phyloP scores from a whole-genome alignment of 1,284 basidiomycete species.

The Puccinia novopanici region DNA sequence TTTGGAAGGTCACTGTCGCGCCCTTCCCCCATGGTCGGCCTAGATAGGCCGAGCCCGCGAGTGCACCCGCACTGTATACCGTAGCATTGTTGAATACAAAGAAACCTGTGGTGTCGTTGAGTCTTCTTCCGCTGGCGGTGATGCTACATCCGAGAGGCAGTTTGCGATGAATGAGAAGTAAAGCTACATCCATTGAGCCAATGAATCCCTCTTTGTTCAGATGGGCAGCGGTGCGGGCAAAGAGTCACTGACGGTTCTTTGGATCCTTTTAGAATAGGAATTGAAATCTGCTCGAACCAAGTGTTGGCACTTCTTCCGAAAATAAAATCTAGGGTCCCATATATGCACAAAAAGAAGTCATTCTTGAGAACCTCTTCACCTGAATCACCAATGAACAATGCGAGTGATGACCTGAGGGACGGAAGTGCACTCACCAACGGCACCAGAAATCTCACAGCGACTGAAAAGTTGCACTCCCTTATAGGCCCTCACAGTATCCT shows the following conservation, averaged over 20 bases:
- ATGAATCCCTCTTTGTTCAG: no score
- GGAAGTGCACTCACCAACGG: slow-evolving; percentile 24
- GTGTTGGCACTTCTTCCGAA: slow-evolving; percentile 30
- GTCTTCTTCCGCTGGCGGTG: slow-evolving; percentile 20
- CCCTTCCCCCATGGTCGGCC: slow-evolving; percentile 39
- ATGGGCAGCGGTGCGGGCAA: no score
- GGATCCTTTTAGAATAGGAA: slow-evolving; percentile 23
- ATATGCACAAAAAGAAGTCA: background rate
- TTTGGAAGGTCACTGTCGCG: slow-evolving; percentile 25
- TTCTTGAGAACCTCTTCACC: background rate
- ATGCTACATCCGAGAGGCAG: background rate
- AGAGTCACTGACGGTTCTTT: slow-evolving; percentile 19
- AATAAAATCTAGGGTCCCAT: slow-evolving; percentile 30
- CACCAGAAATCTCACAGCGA: slow-evolving; percentile 36
- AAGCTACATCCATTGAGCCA: no score
- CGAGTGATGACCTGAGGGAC: background rate
- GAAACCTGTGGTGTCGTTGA: background rate
- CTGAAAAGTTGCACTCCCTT: slow-evolving; percentile 23
- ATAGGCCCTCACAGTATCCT: slow-evolving; percentile 42
- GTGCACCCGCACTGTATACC: slow-evolving; percentile 20
- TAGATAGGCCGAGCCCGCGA: slow-evolving; percentile 11
- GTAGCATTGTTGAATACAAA: slow-evolving; percentile 36
- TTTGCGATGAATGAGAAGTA: no score
- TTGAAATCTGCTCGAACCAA: slow-evolving; percentile 36
- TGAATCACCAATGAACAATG: no score